A percentile compares a stretch with the other conserved stretches of the same genome.
Evolutionary conservation across 371 early-diverging fungal species (phyloP).

Genomic region (Mortierella sp.): DNA sequence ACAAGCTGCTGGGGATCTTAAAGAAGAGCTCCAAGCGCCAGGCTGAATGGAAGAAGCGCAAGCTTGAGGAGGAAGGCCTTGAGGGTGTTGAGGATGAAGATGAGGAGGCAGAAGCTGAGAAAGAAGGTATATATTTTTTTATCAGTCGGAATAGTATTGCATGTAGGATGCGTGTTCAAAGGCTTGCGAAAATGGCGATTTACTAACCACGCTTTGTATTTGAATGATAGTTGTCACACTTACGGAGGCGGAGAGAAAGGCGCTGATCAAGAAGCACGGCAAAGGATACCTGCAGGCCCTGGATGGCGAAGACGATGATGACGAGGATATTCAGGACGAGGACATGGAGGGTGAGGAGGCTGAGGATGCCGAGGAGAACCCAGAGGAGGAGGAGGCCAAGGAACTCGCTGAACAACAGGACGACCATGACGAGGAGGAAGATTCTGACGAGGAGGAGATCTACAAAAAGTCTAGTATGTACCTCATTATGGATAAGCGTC

Average conservation of each 20-base stretch:
- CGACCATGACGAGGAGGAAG: constrained; percentile 11
- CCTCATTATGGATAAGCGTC: not conserved
- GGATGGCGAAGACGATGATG: constrained; percentile 54
- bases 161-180: not conserved
- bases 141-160: not conserved
- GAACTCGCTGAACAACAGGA: constrained; percentile 44
- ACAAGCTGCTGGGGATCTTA: constrained; percentile 47
- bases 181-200: not conserved
- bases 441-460: constrained; percentile 48
- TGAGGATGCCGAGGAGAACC: constrained; percentile 45
- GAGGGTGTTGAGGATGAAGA: constrained; percentile 54
- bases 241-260: constrained; percentile 50
- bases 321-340: constrained; percentile 52
- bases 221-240: constrained; percentile 35
- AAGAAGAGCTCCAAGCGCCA: constrained; percentile 55
- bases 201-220: not conserved
- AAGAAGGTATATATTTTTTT: constrained; percentile 27
- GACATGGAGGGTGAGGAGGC: constrained; percentile 41
- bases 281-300: constrained; percentile 44
- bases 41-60: constrained; percentile 54
- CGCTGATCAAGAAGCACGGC: constrained; percentile 45
- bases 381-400: constrained; percentile 45
- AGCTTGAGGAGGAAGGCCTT: constrained; percentile 59
- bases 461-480: constrained; percentile 44
- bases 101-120: constrained; percentile 49